A percentile compares a stretch with the other conserved stretches of the same genome.
phyloP scores from a whole-genome alignment of 345 rosid species.

The Microcos paniculata region DNA sequence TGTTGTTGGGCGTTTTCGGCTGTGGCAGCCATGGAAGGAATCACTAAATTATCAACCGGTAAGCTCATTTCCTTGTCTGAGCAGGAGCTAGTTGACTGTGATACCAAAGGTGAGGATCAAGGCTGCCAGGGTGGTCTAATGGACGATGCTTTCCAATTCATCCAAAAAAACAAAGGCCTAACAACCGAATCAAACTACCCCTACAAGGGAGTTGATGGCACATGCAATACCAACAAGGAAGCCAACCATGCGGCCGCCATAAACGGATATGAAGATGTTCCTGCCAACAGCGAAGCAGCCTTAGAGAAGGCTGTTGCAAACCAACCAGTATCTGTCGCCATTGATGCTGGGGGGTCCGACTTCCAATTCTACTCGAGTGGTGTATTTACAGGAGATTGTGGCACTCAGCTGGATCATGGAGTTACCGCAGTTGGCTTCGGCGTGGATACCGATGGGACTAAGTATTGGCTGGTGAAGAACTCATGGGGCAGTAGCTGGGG shows the following conservation, averaged over 20 bases:
- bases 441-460: conserved; percentile 5
- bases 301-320: conserved; percentile 23
- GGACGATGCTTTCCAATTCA: conserved; percentile 87
- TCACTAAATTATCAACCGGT: conserved; percentile 26
- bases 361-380: conserved; percentile 27
- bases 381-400: conserved; percentile 30
- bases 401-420: conserved; percentile 37
- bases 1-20: conserved; percentile 55
- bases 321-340: conserved; percentile 38
- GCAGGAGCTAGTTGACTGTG: conserved; percentile 45
- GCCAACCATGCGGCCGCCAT: conserved; percentile 24
- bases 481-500: conserved; percentile 47
- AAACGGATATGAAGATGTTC: conserved; percentile 30
- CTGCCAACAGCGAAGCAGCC: conserved; percentile 29
- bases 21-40: conserved; percentile 48
- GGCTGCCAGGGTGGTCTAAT: conserved; percentile 72
- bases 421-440: conserved; percentile 39
- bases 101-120: conserved; percentile 35
- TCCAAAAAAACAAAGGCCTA: conserved; percentile 73
- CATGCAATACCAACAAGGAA: conserved; percentile 51
- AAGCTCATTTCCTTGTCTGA: conserved; percentile 36
- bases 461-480: conserved; percentile 47
- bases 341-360: conserved; percentile 23
- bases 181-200: conserved; percentile 78
- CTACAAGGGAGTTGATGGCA: conserved; percentile 54